A percentile compares a stretch with the other conserved stretches of the same genome.
phyloP scores from a whole-genome alignment of 2,329 filamentous ascomycete genomes.

The Apiospora rasikravindrae region DNA sequence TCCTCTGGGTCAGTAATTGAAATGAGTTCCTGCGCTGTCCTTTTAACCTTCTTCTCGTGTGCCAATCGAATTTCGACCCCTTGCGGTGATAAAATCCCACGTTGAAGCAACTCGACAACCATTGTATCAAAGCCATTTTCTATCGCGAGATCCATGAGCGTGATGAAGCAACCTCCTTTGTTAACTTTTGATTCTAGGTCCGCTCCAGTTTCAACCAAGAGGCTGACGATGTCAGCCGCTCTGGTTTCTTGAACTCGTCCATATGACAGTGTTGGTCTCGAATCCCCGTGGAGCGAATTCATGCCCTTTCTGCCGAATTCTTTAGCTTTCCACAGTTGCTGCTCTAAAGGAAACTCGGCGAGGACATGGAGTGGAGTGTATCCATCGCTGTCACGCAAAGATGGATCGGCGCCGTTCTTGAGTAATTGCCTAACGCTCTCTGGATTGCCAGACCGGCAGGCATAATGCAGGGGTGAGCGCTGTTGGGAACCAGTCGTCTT shows the following conservation, averaged over 20 bases:
- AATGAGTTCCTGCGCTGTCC: not conserved
- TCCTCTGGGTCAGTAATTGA: not conserved
- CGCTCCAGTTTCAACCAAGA: not conserved
- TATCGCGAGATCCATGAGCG: not conserved
- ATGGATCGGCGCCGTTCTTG: not conserved
- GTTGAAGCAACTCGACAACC: not conserved
- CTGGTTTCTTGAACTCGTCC: not conserved
- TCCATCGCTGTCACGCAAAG: not conserved
- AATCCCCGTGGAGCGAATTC: not conserved
- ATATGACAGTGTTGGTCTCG: not conserved
- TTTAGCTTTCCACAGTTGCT: not conserved
- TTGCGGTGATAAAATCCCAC: not conserved
- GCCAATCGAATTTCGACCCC: not conserved
- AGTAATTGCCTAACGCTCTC: conserved; percentile 16
- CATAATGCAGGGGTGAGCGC: conserved; percentile 1
- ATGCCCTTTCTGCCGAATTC: not conserved
- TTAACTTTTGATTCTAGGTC: not conserved
- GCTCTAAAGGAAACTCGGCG: not conserved
- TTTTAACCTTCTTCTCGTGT: not conserved
- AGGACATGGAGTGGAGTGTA: not conserved
- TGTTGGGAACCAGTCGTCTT: not conserved
- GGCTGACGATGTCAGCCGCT: not conserved
- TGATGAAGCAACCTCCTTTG: not conserved
- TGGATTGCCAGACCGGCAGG: not conserved
- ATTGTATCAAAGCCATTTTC: not conserved